Evolutionary conservation across 148 eudicot genomes (phyloP).

Genomic region (Polygonum maritimum): DNA sequence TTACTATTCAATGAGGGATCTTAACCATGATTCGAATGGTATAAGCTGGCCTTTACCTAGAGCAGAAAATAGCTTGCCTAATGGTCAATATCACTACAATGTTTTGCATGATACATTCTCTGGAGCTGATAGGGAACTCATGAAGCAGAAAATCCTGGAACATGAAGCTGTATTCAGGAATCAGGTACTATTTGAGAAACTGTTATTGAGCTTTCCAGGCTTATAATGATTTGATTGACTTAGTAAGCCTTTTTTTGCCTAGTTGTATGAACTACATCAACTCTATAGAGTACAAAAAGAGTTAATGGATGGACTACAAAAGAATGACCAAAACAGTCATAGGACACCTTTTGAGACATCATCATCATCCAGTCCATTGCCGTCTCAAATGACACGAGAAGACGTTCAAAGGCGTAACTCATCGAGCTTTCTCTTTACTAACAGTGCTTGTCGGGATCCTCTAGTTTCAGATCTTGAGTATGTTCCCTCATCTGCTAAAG

Average conservation of each 20-base stretch:
- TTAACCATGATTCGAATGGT: constrained; percentile 56
- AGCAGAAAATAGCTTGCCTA: constrained; percentile 39
- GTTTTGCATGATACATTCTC: constrained; percentile 36
- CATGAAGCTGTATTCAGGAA: constrained; percentile 80
- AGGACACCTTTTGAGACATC: constrained; percentile 47
- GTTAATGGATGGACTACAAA: constrained; percentile 60
- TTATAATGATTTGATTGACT: not conserved
- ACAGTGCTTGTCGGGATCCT: constrained; percentile 22
- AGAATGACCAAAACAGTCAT: constrained; percentile 31
- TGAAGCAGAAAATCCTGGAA: constrained; percentile 79
- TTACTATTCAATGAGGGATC: constrained; percentile 65
- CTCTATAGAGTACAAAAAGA: constrained; percentile 65
- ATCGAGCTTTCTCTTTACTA: constrained; percentile 33
- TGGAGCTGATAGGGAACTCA: constrained; percentile 46
- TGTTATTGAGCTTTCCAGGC: not conserved
- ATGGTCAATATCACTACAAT: constrained; percentile 43
- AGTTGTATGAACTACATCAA: constrained; percentile 82
- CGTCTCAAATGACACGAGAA: constrained; percentile 38
- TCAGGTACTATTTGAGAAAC: constrained; percentile 35
- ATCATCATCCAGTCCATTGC: constrained; percentile 53
- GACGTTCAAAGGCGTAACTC: constrained; percentile 45
- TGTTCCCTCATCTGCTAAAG: constrained; percentile 34
- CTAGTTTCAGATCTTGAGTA: constrained; percentile 23
- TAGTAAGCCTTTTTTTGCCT: not conserved
- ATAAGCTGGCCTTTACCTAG: constrained; percentile 58